Percentiles rank a stretch among this genome's conserved stretches.
phyloP scores from a whole-genome alignment of 2,329 filamentous ascomycete species.

The Colletotrichum acutatum region DNA sequence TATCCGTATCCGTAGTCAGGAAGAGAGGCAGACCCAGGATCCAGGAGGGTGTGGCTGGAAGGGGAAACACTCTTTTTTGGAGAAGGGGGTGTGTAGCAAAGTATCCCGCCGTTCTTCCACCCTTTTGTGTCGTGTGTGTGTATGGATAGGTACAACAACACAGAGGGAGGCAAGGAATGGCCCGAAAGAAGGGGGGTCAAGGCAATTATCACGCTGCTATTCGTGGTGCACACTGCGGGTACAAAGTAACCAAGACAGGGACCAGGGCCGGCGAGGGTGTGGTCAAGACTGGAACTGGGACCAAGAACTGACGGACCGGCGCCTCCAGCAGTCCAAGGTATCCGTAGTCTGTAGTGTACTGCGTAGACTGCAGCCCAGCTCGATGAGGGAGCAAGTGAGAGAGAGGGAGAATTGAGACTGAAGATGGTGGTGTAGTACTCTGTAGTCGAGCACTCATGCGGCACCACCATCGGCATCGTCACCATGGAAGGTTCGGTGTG shows the following conservation, averaged over 20 bases:
- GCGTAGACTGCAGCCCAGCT: neutral
- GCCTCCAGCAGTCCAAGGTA: too few species aligned
- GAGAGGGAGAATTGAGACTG: neutral
- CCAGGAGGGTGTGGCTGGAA: slow-evolving; percentile 30
- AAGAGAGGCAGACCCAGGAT: neutral
- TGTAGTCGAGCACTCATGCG: neutral
- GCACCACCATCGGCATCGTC: neutral
- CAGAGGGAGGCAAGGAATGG: slow-evolving; percentile 19
- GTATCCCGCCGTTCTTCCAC: neutral
- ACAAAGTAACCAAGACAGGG: slow-evolving; percentile 33
- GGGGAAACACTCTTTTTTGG: slow-evolving; percentile 32
- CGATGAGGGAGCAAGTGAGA: neutral
- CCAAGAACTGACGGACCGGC: slow-evolving; percentile 4
- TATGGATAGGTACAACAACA: too few species aligned
- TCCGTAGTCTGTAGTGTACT: too few species aligned
- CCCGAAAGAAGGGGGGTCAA: slow-evolving; percentile 26
- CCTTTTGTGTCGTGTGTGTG: too few species aligned
- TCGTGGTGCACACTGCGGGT: slow-evolving; percentile 33
- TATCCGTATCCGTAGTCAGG: neutral
- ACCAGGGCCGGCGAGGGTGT: slow-evolving; percentile 13
- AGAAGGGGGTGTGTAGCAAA: slow-evolving; percentile 3
- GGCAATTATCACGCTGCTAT: slow-evolving; percentile 33
- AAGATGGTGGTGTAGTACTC: neutral
- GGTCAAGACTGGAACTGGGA: neutral
- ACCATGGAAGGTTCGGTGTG: neutral